Conservation (phyloP, 768 basidiomycete genomes). For the Rhizopogon vinicolor region DNA sequence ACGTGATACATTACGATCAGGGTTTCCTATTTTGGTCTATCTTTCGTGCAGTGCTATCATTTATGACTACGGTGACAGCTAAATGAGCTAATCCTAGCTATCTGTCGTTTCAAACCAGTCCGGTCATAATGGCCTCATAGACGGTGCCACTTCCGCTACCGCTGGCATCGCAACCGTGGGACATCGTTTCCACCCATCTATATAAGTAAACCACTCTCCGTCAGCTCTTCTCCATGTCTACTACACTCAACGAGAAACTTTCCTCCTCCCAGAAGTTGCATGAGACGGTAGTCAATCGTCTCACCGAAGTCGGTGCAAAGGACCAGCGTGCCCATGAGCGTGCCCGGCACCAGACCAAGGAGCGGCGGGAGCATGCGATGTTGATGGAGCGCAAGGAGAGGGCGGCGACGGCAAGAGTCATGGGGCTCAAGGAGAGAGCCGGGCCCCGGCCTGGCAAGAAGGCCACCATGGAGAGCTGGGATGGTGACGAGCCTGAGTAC, state of each 20-base stretch:
- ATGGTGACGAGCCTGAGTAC: constrained; percentile 14
- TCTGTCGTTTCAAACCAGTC: background rate
- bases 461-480: constrained; percentile 25
- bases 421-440: constrained; percentile 15
- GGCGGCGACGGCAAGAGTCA: constrained; percentile 9
- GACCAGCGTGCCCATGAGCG: constrained; percentile 29
- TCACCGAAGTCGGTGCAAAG: constrained; percentile 16
- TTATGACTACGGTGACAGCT: constrained; percentile 3
- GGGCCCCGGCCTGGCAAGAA: constrained; percentile 16
- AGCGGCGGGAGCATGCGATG: constrained; percentile 26
- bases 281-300: constrained; percentile 12
- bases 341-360: constrained; percentile 28
- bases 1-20: background rate
- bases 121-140: background rate
- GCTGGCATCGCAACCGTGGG: constrained; percentile 8
- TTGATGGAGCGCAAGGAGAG: constrained; percentile 28
- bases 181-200: constrained; percentile 12
- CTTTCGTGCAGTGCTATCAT: constrained; percentile 18
- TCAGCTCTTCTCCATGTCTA: constrained; percentile 22
- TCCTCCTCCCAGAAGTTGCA: constrained; percentile 12
- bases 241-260: constrained; percentile 16
- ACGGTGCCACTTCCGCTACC: background rate
- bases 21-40: constrained; percentile 11
- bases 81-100: background rate
- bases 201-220: constrained; percentile 21